Percentiles rank a stretch among this genome's conserved stretches.
Evolutionary conservation across 2,329 filamentous ascomycete genomes (phyloP).

Genomic region (Teratosphaeria viscida): DNA sequence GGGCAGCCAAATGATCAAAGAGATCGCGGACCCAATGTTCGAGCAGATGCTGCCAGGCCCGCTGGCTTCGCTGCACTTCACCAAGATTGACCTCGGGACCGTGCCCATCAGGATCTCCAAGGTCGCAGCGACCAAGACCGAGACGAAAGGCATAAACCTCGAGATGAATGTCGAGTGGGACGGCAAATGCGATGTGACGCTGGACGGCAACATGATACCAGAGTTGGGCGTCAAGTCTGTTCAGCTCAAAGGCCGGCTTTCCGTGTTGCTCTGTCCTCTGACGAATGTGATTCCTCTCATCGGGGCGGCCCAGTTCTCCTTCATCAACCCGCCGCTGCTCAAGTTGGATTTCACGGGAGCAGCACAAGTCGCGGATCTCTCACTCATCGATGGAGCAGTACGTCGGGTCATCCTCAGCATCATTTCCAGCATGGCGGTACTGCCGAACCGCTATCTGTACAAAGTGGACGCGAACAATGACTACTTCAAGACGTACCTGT

Average conservation of each 20-base stretch:
- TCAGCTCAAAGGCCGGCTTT: constrained; percentile 35
- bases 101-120: constrained; percentile 33
- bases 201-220: constrained; percentile 36
- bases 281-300: constrained; percentile 39
- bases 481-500: constrained; percentile 40
- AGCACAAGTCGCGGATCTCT: constrained; percentile 35
- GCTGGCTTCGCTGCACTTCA: constrained; percentile 33
- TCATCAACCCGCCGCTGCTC: constrained; percentile 39
- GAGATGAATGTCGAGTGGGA: constrained; percentile 41
- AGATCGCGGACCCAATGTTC: constrained; percentile 40
- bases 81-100: constrained; percentile 37
- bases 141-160: constrained; percentile 37
- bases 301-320: constrained; percentile 39
- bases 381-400: constrained; percentile 33
- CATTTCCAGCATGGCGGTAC: constrained; percentile 36
- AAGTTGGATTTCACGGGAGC: constrained; percentile 40
- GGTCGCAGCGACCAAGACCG: constrained; percentile 37
- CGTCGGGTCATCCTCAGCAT: constrained; percentile 36
- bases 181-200: constrained; percentile 37
- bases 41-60: constrained; percentile 37
- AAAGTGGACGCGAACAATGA: constrained; percentile 38
- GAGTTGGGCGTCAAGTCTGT: constrained; percentile 38
- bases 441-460: constrained; percentile 41
- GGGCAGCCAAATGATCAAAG: constrained; percentile 35
- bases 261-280: constrained; percentile 35